Conservation (phyloP, 352 stramenopile genomes). For the Phytophthora parvispora region DNA sequence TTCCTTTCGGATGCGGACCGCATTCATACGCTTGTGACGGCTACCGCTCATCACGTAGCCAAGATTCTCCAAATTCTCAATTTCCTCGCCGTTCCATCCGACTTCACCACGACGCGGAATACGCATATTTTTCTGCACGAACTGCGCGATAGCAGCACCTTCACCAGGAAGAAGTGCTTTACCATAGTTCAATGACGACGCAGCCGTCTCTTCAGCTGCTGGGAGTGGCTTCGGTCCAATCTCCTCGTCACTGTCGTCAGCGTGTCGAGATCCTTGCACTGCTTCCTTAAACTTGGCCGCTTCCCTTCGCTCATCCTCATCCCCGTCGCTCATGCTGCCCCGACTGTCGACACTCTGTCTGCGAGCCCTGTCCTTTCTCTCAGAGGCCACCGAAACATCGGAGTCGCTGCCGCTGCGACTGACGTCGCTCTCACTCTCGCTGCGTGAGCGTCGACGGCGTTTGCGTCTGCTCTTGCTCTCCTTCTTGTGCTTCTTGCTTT, state of each 20-base stretch:
- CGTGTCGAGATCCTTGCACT: slow-evolving; percentile 72
- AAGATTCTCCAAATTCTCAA: slow-evolving; percentile 96
- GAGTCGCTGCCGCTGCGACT: slow-evolving; percentile 38
- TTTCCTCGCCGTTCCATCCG: slow-evolving; percentile 96
- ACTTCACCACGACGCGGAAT: slow-evolving; percentile 99
- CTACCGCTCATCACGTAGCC: slow-evolving; percentile 99
- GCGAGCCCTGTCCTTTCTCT: slow-evolving; percentile 33
- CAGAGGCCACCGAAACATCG: slow-evolving; percentile 25
- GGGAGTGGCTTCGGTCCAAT: slow-evolving; percentile 87
- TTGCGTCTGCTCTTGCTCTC: slow-evolving; percentile 37
- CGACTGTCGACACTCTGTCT: slow-evolving; percentile 20
- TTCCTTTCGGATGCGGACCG: slow-evolving; percentile 99
- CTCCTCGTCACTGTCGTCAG: slow-evolving; percentile 87
- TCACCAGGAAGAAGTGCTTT: slow-evolving; percentile 95
- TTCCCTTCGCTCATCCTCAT: slow-evolving; percentile 81
- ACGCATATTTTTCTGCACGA: slow-evolving; percentile 99
- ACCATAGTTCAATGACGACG: slow-evolving; percentile 89
- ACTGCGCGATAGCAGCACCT: slow-evolving; percentile 97
- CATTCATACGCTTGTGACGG: slow-evolving; percentile 99
- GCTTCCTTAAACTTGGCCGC: slow-evolving; percentile 90
- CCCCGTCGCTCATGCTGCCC: slow-evolving; percentile 16
- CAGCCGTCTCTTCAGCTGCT: slow-evolving; percentile 57
- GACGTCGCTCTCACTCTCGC: slow-evolving; percentile 35
- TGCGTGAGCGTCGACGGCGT: slow-evolving; percentile 28
- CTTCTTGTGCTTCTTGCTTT: slow-evolving; percentile 48